These are phyloP conservation scores for Stephania japonica DNA, from an alignment of 164 flowering plant genomes.

Conservation along the genomic window DNA sequence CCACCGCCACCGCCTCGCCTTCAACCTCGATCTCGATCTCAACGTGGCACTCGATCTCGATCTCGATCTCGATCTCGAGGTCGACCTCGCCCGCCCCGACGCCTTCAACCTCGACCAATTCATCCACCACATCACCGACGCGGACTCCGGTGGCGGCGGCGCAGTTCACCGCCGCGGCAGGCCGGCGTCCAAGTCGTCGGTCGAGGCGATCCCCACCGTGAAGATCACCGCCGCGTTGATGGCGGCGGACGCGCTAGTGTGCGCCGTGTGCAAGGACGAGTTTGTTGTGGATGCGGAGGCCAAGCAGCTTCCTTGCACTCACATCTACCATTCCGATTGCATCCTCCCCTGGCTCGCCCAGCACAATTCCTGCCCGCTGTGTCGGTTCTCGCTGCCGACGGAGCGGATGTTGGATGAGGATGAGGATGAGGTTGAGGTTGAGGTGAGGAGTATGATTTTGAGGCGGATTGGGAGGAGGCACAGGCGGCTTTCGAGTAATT, in stretches of 20 bases:
- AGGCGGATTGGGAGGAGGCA: conserved; percentile 41
- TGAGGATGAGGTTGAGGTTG: conserved; percentile 30
- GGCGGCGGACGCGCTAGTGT: conserved; percentile 22
- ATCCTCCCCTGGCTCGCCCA: conserved; percentile 61
- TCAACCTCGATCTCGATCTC: conserved; percentile 10
- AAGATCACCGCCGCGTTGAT: conserved; percentile 30
- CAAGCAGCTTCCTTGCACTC: conserved; percentile 61
- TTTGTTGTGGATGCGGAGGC: conserved; percentile 38
- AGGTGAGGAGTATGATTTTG: conserved; percentile 24
- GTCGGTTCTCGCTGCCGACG: conserved; percentile 39
- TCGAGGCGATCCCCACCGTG: conserved; percentile 39
- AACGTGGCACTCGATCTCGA: conserved; percentile 5
- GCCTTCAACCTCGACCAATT: conserved; percentile 39
- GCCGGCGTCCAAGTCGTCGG: conserved; percentile 33
- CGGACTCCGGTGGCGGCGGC: conserved; percentile 12
- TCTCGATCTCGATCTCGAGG: conserved; percentile 3
- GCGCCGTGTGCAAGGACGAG: conserved; percentile 66
- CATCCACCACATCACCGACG: conserved; percentile 36
- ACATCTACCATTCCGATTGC: conserved; percentile 57
- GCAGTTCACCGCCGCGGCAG: not conserved
- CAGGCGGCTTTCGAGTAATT: conserved; percentile 26
- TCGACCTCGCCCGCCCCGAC: conserved; percentile 13
- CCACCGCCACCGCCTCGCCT: conserved; percentile 13
- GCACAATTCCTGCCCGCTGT: conserved; percentile 60
- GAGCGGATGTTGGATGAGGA: conserved; percentile 17